These are phyloP conservation scores for Sodiomyces alkalinus DNA, from an alignment of 2,329 filamentous ascomycete genomes.

Conservation along the genomic window DNA sequence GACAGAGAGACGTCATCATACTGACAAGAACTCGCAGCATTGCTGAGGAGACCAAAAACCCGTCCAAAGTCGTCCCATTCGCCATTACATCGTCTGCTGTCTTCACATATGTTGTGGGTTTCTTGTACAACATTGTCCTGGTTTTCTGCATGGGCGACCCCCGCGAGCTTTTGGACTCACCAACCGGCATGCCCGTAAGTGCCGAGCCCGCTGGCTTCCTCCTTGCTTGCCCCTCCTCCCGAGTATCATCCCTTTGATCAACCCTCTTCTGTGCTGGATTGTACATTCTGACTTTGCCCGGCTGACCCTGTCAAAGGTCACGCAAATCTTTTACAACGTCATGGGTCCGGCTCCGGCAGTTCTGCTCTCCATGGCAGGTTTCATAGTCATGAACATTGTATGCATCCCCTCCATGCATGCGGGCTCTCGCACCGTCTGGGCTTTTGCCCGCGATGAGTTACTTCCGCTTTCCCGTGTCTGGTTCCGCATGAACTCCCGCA, in stretches of 20 bases:
- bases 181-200: conserved; percentile 30
- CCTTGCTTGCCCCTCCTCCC: background rate
- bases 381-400: conserved; percentile 42
- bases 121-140: conserved; percentile 42
- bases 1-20: background rate
- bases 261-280: no score
- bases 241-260: no score
- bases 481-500: conserved; percentile 31
- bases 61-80: conserved; percentile 24
- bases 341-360: conserved; percentile 36
- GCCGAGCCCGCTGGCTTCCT: background rate
- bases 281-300: no score
- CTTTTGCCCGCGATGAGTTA: conserved; percentile 36
- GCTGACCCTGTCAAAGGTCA: conserved; percentile 19
- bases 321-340: conserved; percentile 42
- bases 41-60: conserved; percentile 27
- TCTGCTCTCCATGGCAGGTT: conserved; percentile 38
- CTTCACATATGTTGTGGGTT: conserved; percentile 39
- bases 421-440: conserved; percentile 36
- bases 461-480: conserved; percentile 30
- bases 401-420: conserved; percentile 42
- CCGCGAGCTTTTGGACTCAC: conserved; percentile 24
- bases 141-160: conserved; percentile 40
- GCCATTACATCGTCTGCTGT: conserved; percentile 39
- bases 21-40: conserved; percentile 16